Conservation (phyloP, 83 land plant genomes). For the Diphasiastrum complanatum region DNA sequence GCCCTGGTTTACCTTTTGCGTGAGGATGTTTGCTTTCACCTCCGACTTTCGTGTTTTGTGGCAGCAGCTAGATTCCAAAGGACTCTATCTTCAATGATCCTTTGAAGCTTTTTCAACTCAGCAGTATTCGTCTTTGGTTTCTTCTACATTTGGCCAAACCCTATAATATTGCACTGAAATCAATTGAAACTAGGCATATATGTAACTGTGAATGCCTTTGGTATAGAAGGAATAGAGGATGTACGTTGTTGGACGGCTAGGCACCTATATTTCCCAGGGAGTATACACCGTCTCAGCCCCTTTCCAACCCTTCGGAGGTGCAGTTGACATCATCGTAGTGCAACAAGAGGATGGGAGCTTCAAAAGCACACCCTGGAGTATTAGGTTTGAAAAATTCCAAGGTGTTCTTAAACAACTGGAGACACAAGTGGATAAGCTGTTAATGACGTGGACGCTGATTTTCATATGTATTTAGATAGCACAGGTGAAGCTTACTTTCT, state of each 20-base stretch:
- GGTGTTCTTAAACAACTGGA: conserved; percentile 25
- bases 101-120: too few relatives aligned
- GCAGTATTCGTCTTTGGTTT: too few relatives aligned
- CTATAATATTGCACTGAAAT: too few relatives aligned
- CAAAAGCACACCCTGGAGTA: conserved; percentile 34
- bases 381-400: conserved; percentile 29
- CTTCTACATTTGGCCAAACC: too few relatives aligned
- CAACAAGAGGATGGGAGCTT: conserved; percentile 29
- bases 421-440: conserved; percentile 22
- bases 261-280: conserved; percentile 16
- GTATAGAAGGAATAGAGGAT: too few relatives aligned
- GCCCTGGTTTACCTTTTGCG: too few relatives aligned
- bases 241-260: conserved; percentile 12
- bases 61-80: too few relatives aligned
- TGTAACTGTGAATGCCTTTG: too few relatives aligned
- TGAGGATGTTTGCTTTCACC: too few relatives aligned
- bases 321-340: conserved; percentile 34
- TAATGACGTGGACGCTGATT: conserved; percentile 22
- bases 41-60: too few relatives aligned
- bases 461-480: conserved; percentile 26
- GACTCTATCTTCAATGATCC: too few relatives aligned
- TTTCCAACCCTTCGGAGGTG: conserved; percentile 33
- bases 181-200: too few relatives aligned
- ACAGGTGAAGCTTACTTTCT: conserved; percentile 29
- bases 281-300: conserved; percentile 30